These are phyloP conservation scores for Cyclotella atomus DNA, from an alignment of 108 stramenopile species.

Conservation along the genomic window DNA sequence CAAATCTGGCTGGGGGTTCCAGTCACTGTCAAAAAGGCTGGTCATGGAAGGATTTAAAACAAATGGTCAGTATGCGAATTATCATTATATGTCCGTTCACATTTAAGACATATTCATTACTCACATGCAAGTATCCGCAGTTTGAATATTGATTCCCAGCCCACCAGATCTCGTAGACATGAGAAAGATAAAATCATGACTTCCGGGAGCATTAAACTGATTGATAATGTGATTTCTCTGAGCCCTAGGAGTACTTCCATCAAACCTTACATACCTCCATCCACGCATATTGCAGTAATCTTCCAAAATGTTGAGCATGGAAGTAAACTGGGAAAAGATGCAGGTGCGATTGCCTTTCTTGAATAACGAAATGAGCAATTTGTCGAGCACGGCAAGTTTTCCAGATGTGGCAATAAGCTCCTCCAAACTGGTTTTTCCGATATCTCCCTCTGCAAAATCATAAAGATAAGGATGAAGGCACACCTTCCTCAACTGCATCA, in stretches of 20 bases:
- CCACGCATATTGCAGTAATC: constrained; percentile 81
- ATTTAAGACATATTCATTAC: background rate
- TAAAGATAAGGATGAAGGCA: constrained; percentile 79
- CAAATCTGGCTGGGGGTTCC: constrained; percentile 92
- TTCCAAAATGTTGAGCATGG: constrained; percentile 88
- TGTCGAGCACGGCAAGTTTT: constrained; percentile 84
- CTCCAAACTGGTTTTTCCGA: constrained; percentile 52
- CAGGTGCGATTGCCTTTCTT: constrained; percentile 80
- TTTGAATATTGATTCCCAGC: constrained; percentile 93
- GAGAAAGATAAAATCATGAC: constrained; percentile 84
- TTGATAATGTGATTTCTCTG: constrained; percentile 82
- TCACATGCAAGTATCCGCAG: constrained; percentile 91
- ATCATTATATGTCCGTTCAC: too few species aligned
- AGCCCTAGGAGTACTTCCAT: constrained; percentile 78
- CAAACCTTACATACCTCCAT: constrained; percentile 84
- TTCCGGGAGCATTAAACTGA: constrained; percentile 87
- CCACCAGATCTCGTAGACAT: constrained; percentile 95
- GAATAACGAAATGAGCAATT: constrained; percentile 64
- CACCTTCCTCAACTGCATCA: constrained; percentile 85
- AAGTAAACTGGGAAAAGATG: constrained; percentile 93
- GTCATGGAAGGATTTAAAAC: too few species aligned
- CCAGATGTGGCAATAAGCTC: constrained; percentile 78
- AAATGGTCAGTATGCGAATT: too few species aligned
- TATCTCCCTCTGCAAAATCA: constrained; percentile 70
- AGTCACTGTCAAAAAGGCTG: constrained; percentile 76